These are phyloP conservation scores for Endocladia muricata DNA, from an alignment of 31 red algal genomes.

Conservation along the genomic window DNA sequence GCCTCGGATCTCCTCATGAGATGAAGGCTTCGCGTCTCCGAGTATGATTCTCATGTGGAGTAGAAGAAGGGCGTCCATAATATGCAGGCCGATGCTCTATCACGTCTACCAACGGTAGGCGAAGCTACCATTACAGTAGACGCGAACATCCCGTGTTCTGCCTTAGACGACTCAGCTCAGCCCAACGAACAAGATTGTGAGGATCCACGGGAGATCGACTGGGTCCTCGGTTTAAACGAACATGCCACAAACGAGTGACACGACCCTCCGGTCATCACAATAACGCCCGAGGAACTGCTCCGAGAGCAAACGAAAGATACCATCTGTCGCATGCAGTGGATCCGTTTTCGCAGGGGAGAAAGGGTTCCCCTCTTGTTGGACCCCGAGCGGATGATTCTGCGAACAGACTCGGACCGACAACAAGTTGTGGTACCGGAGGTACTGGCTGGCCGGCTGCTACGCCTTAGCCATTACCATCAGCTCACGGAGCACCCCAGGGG, in stretches of 20 bases:
- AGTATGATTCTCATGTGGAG: slow-evolving; percentile 18
- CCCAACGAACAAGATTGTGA: too few relatives aligned
- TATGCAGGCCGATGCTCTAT: slow-evolving; percentile 6
- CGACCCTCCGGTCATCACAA: too few relatives aligned
- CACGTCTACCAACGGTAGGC: too few relatives aligned
- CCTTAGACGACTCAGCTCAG: too few relatives aligned
- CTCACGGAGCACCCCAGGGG: neutral
- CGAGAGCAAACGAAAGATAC: neutral
- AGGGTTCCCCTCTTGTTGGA: neutral
- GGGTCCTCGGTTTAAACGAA: too few relatives aligned
- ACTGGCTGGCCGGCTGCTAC: neutral
- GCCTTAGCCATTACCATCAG: neutral
- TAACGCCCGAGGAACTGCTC: slow-evolving; percentile 6
- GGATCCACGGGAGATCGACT: too few relatives aligned
- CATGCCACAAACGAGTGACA: too few relatives aligned
- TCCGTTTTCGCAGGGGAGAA: neutral
- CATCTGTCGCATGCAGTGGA: neutral
- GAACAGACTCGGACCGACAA: neutral
- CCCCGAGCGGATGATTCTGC: neutral
- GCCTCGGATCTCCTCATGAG: slow-evolving; percentile 11
- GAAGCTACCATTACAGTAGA: too few relatives aligned
- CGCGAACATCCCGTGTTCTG: too few relatives aligned
- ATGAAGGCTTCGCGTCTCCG: slow-evolving; percentile 24
- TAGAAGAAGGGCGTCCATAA: slow-evolving; percentile 8
- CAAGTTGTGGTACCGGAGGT: slow-evolving; percentile 11